These are phyloP conservation scores for Phytopythium aichiense DNA, from an alignment of 352 stramenopile species.

Conservation along the genomic window DNA sequence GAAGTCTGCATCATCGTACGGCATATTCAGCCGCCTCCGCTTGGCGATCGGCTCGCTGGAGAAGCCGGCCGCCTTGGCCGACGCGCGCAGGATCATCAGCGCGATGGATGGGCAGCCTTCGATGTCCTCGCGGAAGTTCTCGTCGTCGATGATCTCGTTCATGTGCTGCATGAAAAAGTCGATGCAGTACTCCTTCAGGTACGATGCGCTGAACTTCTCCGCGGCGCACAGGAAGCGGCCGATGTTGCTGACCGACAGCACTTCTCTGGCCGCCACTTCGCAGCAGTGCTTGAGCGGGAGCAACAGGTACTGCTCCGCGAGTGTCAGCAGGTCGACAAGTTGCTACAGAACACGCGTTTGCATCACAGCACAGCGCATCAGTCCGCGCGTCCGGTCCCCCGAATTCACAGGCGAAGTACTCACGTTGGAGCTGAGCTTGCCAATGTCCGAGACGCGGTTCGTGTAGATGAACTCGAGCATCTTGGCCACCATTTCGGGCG, in stretches of 20 bases:
- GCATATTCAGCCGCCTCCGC: slow-evolving; percentile 79
- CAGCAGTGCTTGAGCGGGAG: slow-evolving; percentile 73
- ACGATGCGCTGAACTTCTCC: slow-evolving; percentile 82
- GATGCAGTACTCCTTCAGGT: slow-evolving; percentile 80
- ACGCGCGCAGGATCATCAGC: slow-evolving; percentile 70
- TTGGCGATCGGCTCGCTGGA: slow-evolving; percentile 47
- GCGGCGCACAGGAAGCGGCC: slow-evolving; percentile 76
- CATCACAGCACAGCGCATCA: not conserved
- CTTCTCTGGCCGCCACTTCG: slow-evolving; percentile 64
- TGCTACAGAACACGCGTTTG: slow-evolving; percentile 30
- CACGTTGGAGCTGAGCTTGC: slow-evolving; percentile 70
- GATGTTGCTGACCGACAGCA: slow-evolving; percentile 70
- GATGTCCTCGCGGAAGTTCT: slow-evolving; percentile 80
- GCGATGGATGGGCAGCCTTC: slow-evolving; percentile 73
- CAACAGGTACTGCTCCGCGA: slow-evolving; percentile 81
- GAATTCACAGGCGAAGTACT: slow-evolving; percentile 9
- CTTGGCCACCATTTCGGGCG: slow-evolving; percentile 80
- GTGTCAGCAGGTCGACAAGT: slow-evolving; percentile 79
- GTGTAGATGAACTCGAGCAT: slow-evolving; percentile 94
- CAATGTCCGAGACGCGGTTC: slow-evolving; percentile 80
- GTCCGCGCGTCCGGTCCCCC: not conserved
- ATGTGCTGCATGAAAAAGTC: slow-evolving; percentile 76
- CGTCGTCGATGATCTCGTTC: slow-evolving; percentile 75
- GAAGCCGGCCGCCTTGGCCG: slow-evolving; percentile 26
- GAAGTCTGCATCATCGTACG: slow-evolving; percentile 69